Base-by-base conservation (phyloP, 2,329 filamentous ascomycete species). In the Pseudocercospora eumusae region DNA sequence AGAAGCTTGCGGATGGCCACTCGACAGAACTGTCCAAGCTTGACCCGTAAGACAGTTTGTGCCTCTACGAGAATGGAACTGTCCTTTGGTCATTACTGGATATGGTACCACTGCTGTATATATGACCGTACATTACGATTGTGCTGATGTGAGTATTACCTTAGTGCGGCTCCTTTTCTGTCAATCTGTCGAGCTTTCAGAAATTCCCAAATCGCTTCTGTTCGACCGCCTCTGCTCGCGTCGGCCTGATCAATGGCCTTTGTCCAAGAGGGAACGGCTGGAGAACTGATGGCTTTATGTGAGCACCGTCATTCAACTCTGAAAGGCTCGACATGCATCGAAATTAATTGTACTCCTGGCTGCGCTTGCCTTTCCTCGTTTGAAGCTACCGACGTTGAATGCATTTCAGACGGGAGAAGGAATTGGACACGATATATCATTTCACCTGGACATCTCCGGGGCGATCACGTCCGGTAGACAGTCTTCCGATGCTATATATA, bases 21-120 rank as follows among this genome's bases (percentile, higher is more conserved):
- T 57, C 55, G 2, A 45, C 42, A 18, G 55, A 57, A 42, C 55
- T 57, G n/a, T 45, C 55, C 13, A 45, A 57, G 36, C 40, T 31
- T 20, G 36, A 45, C n/a, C 52, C 52, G 4, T 40, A 18, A 54
- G 23, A 1, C n/a, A 10, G n/a, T 10, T 8, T 20, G 31, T 20
- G 18, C 9, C 18, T n/a, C 4, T 10, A 27, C 8, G 11, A 18
- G 47, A 52, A 25, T 52, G 47, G 25, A 52, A 28, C 10, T 13
- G 15, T 4, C 15, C 9, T 47, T 47, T 11, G 44, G 7, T 25
- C 21, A 6, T 47, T 47, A 21, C 21, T 11, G 47, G 25, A 18
- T 25, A 52, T 52, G 47, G 31, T 52, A 52, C 47, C 25, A 28
- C 47, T 28, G 11, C 15, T 52, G 47, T 31, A 52, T 18, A 25